phyloP scores from a whole-genome alignment of 2,329 filamentous ascomycete species.

The Hypoxylon sp. region DNA sequence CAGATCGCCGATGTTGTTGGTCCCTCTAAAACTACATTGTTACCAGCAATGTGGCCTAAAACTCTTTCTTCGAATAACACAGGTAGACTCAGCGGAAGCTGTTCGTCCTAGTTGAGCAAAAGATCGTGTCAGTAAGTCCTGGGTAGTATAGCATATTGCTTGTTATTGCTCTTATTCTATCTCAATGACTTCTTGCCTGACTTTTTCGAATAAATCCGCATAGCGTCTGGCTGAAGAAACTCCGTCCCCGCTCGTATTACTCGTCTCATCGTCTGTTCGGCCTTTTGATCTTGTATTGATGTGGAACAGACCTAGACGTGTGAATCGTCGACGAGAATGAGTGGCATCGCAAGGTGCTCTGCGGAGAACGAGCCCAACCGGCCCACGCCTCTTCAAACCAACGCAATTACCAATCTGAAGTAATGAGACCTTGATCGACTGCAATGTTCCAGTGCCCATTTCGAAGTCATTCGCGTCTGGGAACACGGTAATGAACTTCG shows the following conservation, averaged over 20 bases:
- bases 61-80: no score
- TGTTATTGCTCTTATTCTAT: conserved; percentile 12
- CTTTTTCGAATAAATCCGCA: conserved; percentile 4
- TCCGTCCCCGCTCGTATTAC: background rate
- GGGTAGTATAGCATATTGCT: background rate
- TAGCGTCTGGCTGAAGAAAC: background rate
- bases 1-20: no score
- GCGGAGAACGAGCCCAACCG: conserved; percentile 7
- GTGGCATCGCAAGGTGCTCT: background rate
- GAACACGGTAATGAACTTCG: conserved; percentile 3
- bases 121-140: no score
- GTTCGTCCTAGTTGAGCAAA: no score
- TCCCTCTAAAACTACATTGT: no score
- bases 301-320: conserved; percentile 11
- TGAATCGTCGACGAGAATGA: conserved; percentile 1
- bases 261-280: background rate
- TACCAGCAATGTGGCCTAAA: no score
- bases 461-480: conserved; percentile 7
- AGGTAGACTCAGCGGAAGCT: no score
- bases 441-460: background rate
- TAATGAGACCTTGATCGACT: conserved; percentile 1
- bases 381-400: conserved; percentile 4
- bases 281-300: conserved; percentile 2
- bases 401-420: conserved; percentile 12
- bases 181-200: conserved; percentile 1